These are phyloP conservation scores for Staphylotrichum longicolle DNA, from an alignment of 495 filamentous ascomycete species.

Conservation along the genomic window DNA sequence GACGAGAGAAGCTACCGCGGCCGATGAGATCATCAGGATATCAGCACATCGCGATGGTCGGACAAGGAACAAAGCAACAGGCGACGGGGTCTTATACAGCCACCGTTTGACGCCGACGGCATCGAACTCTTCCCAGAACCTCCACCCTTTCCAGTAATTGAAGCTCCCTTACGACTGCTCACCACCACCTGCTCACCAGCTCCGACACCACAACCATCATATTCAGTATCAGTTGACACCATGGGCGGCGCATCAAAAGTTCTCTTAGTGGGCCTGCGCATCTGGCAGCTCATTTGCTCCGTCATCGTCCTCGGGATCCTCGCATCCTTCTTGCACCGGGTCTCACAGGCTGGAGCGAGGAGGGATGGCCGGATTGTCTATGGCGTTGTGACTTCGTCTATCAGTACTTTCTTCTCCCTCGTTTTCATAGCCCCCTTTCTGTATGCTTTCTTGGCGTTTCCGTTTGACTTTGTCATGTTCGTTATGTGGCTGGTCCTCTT, in stretches of 20 bases:
- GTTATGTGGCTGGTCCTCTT: conserved; percentile 31
- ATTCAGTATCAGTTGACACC: not conserved
- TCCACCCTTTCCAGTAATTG: too few relatives aligned
- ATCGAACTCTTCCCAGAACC: too few relatives aligned
- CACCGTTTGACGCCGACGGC: too few relatives aligned
- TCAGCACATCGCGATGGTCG: not conserved
- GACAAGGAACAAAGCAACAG: not conserved
- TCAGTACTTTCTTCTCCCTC: conserved; percentile 26
- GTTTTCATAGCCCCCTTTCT: conserved; percentile 30
- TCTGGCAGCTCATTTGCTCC: conserved; percentile 27
- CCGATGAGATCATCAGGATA: not conserved
- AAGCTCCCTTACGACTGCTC: not conserved
- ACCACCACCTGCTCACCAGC: not conserved
- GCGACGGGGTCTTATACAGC: not conserved
- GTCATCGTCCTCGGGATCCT: conserved; percentile 29
- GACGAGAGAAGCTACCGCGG: not conserved
- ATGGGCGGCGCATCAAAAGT: conserved; percentile 18
- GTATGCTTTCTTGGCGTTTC: conserved; percentile 25
- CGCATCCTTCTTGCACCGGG: conserved; percentile 19
- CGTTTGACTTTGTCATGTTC: conserved; percentile 29
- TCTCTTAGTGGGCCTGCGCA: conserved; percentile 19
- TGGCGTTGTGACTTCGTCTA: conserved; percentile 19
- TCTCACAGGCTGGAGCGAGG: conserved; percentile 10
- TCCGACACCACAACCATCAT: not conserved
- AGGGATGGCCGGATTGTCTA: conserved; percentile 27